These are phyloP conservation scores for Williopsis jadinii DNA, from an alignment of 1,139 yeast genomes.

Conservation along the genomic window DNA sequence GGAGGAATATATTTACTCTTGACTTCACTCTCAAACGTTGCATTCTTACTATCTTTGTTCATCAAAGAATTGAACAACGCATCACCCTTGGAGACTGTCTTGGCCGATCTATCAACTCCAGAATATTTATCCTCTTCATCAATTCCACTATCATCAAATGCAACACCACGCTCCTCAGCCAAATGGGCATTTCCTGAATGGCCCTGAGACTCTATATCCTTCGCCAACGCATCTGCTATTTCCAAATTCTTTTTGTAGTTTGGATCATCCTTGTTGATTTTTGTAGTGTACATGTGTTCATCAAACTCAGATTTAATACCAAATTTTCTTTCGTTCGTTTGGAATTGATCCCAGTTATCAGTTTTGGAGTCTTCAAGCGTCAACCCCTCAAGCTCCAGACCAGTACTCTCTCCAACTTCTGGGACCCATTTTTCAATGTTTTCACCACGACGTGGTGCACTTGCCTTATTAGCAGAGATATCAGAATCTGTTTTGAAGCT, in stretches of 20 bases:
- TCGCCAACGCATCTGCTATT: constrained; percentile 73
- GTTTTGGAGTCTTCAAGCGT: constrained; percentile 37
- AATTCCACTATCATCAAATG: constrained; percentile 73
- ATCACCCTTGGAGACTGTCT: constrained; percentile 41
- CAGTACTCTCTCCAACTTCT: background rate
- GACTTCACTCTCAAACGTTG: constrained; percentile 6
- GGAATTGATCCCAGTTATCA: constrained; percentile 86
- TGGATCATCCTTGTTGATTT: constrained; percentile 67
- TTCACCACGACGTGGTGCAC: constrained; percentile 25
- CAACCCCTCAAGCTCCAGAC: constrained; percentile 28
- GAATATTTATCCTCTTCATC: constrained; percentile 97
- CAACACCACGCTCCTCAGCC: constrained; percentile 84
- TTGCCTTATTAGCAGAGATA: constrained; percentile 57
- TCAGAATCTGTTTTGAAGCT: constrained; percentile 79
- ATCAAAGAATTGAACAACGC: constrained; percentile 59
- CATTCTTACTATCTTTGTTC: constrained; percentile 23
- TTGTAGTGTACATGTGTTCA: constrained; percentile 86
- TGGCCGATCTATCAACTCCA: constrained; percentile 52
- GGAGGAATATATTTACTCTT: constrained; percentile 48
- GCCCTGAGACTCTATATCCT: constrained; percentile 68
- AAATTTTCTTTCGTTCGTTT: constrained; percentile 79
- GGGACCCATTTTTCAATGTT: constrained; percentile 87
- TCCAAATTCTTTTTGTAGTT: constrained; percentile 59
- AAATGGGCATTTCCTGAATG: constrained; percentile 66
- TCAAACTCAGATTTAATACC: constrained; percentile 85